Percentiles rank a stretch among this genome's conserved stretches.
phyloP scores from a whole-genome alignment of 192 early-diverging fungal genomes.

The Pilaira anomala region DNA sequence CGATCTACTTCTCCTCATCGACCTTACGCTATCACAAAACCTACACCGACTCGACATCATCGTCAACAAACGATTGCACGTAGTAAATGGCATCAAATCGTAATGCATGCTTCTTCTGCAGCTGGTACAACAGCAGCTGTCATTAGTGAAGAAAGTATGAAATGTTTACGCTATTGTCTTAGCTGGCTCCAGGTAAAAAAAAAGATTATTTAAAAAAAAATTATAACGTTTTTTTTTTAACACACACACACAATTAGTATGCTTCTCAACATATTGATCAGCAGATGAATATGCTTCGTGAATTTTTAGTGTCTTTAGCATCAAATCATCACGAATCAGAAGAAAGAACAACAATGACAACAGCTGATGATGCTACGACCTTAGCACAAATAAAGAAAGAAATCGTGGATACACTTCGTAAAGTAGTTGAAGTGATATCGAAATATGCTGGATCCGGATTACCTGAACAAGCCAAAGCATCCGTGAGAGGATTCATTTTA shows the following conservation, averaged over 20 bases:
- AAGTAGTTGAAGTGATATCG: conserved; percentile 84
- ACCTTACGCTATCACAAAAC: conserved; percentile 23
- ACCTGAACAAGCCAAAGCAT: conserved; percentile 74
- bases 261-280: conserved; percentile 70
- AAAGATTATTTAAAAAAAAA: not conserved
- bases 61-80: conserved; percentile 27
- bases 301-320: conserved; percentile 50
- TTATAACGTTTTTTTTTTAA: not conserved
- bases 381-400: conserved; percentile 70
- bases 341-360: conserved; percentile 1
- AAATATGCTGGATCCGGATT: conserved; percentile 82
- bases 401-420: conserved; percentile 77
- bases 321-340: not conserved
- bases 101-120: conserved; percentile 56
- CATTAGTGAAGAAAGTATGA: conserved; percentile 85
- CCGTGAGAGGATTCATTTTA: conserved; percentile 82
- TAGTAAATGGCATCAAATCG: conserved; percentile 59
- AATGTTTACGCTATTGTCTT: conserved; percentile 84
- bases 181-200: conserved; percentile 69
- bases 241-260: conserved; percentile 51
- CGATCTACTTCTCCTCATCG: conserved; percentile 35
- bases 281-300: conserved; percentile 61
- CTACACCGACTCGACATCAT: conserved; percentile 23
- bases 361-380: conserved; percentile 36
- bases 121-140: conserved; percentile 71